Base-by-base conservation (phyloP, 2,329 filamentous ascomycete genomes). In the Orbilia oligospora region DNA sequence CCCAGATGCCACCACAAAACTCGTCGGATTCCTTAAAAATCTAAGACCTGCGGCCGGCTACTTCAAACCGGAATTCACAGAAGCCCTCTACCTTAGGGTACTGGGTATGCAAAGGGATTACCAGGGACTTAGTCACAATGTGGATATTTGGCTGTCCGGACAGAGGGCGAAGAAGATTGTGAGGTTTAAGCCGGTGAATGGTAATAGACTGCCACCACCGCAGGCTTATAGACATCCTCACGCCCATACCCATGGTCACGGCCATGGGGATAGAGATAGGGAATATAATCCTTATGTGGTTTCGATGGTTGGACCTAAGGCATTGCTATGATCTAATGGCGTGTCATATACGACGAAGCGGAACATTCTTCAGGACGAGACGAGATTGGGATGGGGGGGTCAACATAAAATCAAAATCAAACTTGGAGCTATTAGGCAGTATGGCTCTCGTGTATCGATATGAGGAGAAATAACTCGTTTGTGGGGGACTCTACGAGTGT, bases 101-200 rank as follows among this genome's bases (percentile, higher is more conserved):
- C 14, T 61, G 8, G 56, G 56, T 2, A 61, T 61, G 56, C 56
- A 61, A 20, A 61, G 36, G 18, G 56, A 61, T 44, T 61, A 61
- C 5, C 33, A 61, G 20, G 56, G 36, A 3, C 56, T 61, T 12
- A 61, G 36, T 36, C 56, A 61, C 16, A 41, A 44, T 36, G 36
- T 61, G 20, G 56, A 61, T n/a, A 24, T 41, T 18, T 61, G 56
- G 56, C 18, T 61, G 5, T 44, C 56, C 2, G 56, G 56, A 0
- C 56, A 61, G 56, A 36, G 56, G 18, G 36, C 33, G 5, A 61
- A 24, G 22, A 61, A 61, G 56, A 44, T 61, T 20, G 56, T 61
- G 12, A 20, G 56, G 33, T 61, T 61, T 18, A 61, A 44, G 18
- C 56, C 33, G 5, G 30, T 38, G 0, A 9, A 22, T 10, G 4